Percentiles rank a stretch among this genome's conserved stretches.
Conservation (phyloP, 73 alveolate genomes). For the Paramecium bursaria region DNA sequence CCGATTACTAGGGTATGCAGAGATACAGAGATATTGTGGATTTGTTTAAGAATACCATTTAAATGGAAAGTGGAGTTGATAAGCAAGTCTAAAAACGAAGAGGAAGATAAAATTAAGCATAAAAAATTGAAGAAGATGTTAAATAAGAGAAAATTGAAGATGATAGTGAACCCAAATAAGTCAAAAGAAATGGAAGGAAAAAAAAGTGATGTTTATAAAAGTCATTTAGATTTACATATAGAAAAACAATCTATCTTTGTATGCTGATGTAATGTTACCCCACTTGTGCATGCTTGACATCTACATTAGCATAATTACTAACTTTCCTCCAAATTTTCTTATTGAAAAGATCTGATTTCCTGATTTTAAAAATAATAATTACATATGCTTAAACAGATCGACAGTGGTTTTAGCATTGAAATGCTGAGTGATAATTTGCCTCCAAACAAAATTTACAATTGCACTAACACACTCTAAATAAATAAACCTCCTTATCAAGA, state of each 20-base stretch:
- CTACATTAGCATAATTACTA: background rate
- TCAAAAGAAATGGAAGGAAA: too few relatives aligned
- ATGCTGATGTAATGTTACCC: background rate
- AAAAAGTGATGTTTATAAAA: too few relatives aligned
- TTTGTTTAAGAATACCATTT: constrained; percentile 71
- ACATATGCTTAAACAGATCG: background rate
- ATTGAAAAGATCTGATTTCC: constrained; percentile 1
- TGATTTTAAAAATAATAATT: background rate
- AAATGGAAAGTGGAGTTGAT: constrained; percentile 57
- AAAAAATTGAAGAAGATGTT: too few relatives aligned
- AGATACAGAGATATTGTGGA: constrained; percentile 79
- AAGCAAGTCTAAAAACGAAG: constrained; percentile 1
- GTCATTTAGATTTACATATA: constrained; percentile 12
- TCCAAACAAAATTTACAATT: background rate
- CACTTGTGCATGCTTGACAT: background rate
- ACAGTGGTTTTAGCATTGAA: background rate
- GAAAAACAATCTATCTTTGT: constrained; percentile 1
- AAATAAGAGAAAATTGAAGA: too few relatives aligned
- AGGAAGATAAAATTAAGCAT: constrained; percentile 14
- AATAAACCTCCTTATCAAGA: constrained; percentile 34
- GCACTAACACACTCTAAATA: constrained; percentile 15
- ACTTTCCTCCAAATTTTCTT: constrained; percentile 12
- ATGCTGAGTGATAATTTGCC: constrained; percentile 19
- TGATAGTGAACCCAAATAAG: too few relatives aligned
- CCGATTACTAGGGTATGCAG: constrained; percentile 85